Evolutionary conservation across 2,329 filamentous ascomycete genomes (phyloP).

Genomic region (Monilinia laxa): DNA sequence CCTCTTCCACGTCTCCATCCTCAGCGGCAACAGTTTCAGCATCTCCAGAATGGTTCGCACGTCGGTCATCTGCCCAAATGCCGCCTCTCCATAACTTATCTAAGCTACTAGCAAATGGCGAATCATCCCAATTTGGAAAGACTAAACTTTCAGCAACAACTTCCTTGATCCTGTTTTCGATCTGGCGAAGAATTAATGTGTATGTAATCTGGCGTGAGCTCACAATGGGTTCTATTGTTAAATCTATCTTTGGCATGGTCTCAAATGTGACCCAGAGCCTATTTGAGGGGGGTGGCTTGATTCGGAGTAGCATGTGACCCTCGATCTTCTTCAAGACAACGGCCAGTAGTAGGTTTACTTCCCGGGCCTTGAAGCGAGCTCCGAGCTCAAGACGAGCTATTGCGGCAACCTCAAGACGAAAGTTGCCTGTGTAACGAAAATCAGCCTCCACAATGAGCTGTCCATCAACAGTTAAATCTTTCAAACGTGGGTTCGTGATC

Average conservation of each 20-base stretch:
- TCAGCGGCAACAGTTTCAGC: constrained; percentile 45
- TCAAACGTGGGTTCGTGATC: constrained; percentile 83
- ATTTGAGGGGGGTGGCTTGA: constrained; percentile 95
- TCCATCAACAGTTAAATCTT: constrained; percentile 86
- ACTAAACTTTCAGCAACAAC: constrained; percentile 91
- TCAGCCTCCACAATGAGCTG: constrained; percentile 86
- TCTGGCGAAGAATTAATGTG: constrained; percentile 84
- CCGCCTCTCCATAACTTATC: constrained; percentile 80
- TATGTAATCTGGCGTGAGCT: constrained; percentile 95
- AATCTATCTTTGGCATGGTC: constrained; percentile 87
- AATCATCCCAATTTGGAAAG: constrained; percentile 92
- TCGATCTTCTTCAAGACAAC: constrained; percentile 82
- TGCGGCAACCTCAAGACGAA: constrained; percentile 86
- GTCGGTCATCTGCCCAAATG: constrained; percentile 65
- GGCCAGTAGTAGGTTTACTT: constrained; percentile 85
- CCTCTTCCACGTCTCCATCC: constrained; percentile 49
- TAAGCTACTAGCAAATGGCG: constrained; percentile 82
- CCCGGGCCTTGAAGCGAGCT: constrained; percentile 80
- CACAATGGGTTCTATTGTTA: constrained; percentile 93
- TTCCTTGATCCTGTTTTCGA: constrained; percentile 92
- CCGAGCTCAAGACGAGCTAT: constrained; percentile 90
- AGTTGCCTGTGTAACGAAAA: constrained; percentile 84
- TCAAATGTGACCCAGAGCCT: constrained; percentile 95
- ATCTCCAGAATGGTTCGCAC: constrained; percentile 44
- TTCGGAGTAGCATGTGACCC: constrained; percentile 78